Conservation (phyloP, 1,139 yeast genomes). For the Zhuliangozyma blackwelliae region DNA sequence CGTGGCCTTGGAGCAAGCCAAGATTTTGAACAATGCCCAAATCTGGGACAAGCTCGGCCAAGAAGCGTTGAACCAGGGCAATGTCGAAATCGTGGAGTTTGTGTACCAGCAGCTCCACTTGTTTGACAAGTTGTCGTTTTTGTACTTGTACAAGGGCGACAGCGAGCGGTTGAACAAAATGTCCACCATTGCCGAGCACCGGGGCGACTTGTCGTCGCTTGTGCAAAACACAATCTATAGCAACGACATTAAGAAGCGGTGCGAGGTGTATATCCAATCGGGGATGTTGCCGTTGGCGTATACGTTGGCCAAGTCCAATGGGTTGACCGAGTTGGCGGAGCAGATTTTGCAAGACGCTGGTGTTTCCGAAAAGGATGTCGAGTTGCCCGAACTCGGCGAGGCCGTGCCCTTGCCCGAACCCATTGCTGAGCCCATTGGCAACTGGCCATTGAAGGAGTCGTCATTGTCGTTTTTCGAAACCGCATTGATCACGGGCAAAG, state of each 20-base stretch:
- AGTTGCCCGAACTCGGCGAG: constrained; percentile 54
- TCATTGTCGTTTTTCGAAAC: constrained; percentile 79
- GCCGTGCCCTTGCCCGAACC: constrained; percentile 45
- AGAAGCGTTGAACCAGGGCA: constrained; percentile 90
- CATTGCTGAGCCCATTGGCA: constrained; percentile 39
- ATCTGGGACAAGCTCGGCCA: constrained; percentile 82
- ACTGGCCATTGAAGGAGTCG: constrained; percentile 83
- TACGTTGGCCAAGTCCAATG: constrained; percentile 86
- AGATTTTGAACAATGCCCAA: constrained; percentile 55
- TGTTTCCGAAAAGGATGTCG: constrained; percentile 60
- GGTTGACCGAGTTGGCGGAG: constrained; percentile 70
- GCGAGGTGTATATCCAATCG: constrained; percentile 67
- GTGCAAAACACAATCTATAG: constrained; percentile 80
- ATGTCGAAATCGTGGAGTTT: constrained; percentile 77
- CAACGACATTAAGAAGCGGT: constrained; percentile 72
- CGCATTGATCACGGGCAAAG: constrained; percentile 69
- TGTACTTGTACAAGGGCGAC: constrained; percentile 84
- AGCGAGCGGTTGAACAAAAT: constrained; percentile 68
- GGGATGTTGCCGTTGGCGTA: constrained; percentile 90
- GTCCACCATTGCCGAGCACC: constrained; percentile 85
- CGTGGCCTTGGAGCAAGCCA: constrained; percentile 89
- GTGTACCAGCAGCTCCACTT: constrained; percentile 84
- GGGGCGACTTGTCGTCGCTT: constrained; percentile 77
- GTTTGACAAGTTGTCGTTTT: constrained; percentile 85
- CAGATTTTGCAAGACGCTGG: constrained; percentile 69